These are phyloP conservation scores for Populus tremula DNA, from an alignment of 345 rosid species.

Conservation along the genomic window DNA sequence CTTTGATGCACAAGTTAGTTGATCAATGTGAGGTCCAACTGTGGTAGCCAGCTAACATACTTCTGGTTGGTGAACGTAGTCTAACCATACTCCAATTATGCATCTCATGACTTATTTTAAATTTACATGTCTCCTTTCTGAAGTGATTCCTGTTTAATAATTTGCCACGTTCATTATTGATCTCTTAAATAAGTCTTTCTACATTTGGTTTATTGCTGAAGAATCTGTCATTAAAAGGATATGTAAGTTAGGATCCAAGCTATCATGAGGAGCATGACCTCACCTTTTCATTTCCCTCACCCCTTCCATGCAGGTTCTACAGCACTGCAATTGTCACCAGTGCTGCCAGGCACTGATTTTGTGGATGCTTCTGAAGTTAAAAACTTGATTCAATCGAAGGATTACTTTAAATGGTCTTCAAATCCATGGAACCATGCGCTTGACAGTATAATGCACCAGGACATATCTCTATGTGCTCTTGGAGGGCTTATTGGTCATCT, in stretches of 20 bases:
- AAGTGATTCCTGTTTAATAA: too few relatives aligned
- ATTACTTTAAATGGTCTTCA: slow-evolving; percentile 65
- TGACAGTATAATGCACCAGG: slow-evolving; percentile 46
- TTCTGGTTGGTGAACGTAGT: background rate
- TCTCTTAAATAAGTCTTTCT: too few relatives aligned
- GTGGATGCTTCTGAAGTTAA: slow-evolving; percentile 62
- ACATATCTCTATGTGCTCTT: slow-evolving; percentile 59
- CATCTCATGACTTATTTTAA: background rate
- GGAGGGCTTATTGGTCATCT: slow-evolving; percentile 78
- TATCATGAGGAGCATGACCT: background rate
- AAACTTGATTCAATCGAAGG: slow-evolving; percentile 57
- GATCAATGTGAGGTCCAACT: too few relatives aligned
- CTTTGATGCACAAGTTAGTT: too few relatives aligned
- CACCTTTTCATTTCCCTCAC: background rate
- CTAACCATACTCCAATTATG: background rate
- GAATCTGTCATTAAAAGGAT: background rate
- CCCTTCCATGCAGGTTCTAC: slow-evolving; percentile 43
- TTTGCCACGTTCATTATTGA: too few relatives aligned
- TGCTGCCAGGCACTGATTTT: slow-evolving; percentile 43
- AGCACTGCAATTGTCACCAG: slow-evolving; percentile 59
- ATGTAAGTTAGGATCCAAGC: background rate
- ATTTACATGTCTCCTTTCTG: too few relatives aligned
- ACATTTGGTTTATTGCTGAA: background rate
- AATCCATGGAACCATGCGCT: slow-evolving; percentile 45
- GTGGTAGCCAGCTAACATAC: background rate